phyloP scores from a whole-genome alignment of 495 filamentous ascomycete species.

The Xylaria scruposa region DNA sequence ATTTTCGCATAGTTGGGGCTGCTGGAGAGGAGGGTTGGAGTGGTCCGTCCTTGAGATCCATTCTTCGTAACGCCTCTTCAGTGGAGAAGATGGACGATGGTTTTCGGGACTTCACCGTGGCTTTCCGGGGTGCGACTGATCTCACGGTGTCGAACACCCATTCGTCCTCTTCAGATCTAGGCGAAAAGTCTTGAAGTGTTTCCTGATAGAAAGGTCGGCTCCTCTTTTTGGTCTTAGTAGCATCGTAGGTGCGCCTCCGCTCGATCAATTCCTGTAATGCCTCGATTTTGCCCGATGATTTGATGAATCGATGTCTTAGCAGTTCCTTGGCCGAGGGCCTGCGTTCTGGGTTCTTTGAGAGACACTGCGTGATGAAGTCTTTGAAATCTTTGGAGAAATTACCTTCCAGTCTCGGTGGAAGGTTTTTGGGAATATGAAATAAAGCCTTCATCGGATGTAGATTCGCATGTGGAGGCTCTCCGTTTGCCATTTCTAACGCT shows the following conservation, averaged over 20 bases:
- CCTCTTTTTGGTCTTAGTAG: constrained; percentile 62
- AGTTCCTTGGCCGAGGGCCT: constrained; percentile 87
- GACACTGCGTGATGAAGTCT: constrained; percentile 87
- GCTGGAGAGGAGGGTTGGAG: constrained; percentile 57
- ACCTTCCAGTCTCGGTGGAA: constrained; percentile 85
- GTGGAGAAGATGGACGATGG: constrained; percentile 56
- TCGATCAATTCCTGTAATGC: constrained; percentile 85
- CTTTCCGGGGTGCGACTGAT: constrained; percentile 53
- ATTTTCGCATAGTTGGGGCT: constrained; percentile 55
- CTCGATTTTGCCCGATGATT: constrained; percentile 82
- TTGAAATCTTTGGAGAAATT: constrained; percentile 89
- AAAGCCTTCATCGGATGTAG: constrained; percentile 98
- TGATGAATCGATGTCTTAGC: constrained; percentile 88
- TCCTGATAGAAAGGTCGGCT: constrained; percentile 87
- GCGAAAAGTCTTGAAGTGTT: constrained; percentile 77
- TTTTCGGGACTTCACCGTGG: constrained; percentile 57
- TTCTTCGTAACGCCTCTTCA: constrained; percentile 64
- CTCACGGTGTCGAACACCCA: constrained; percentile 99
- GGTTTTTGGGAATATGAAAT: constrained; percentile 94
- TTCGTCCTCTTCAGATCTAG: constrained; percentile 75
- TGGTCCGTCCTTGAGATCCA: constrained; percentile 65
- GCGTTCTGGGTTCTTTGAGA: constrained; percentile 87
- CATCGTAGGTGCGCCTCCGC: constrained; percentile 80
- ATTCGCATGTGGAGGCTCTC: constrained; percentile 89
- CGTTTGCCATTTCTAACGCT: constrained; percentile 89